These are phyloP conservation scores for Leptographium radiaticola DNA, from an alignment of 2,329 filamentous ascomycete genomes.

Conservation along the genomic window DNA sequence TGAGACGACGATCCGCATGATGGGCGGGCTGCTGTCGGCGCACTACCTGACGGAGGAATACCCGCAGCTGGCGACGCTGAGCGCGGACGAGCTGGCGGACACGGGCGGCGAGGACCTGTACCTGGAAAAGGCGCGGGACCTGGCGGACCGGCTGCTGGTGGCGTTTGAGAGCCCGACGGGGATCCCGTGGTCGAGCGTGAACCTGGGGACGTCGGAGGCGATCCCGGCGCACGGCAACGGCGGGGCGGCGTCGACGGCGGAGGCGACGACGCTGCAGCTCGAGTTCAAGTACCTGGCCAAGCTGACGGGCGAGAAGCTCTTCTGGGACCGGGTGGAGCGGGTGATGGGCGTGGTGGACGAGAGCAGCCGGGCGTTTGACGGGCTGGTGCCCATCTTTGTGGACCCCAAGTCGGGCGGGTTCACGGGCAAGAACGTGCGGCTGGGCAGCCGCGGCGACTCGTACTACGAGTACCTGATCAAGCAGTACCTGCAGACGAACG, in stretches of 20 bases:
- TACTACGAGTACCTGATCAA: conserved; percentile 99
- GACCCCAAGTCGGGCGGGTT: conserved; percentile 69
- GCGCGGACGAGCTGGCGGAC: conserved; percentile 54
- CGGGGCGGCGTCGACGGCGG: conserved; percentile 85
- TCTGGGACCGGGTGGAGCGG: conserved; percentile 84
- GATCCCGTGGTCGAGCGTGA: conserved; percentile 81
- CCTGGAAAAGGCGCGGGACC: conserved; percentile 86
- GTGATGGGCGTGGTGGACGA: conserved; percentile 86
- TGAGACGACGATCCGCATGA: conserved; percentile 95
- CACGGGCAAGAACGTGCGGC: conserved; percentile 70
- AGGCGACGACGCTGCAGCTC: conserved; percentile 82
- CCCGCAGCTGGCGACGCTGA: conserved; percentile 63
- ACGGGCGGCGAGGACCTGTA: conserved; percentile 78
- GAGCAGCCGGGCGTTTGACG: conserved; percentile 63
- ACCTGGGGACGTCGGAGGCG: conserved; percentile 63
- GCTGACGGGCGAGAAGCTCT: conserved; percentile 80
- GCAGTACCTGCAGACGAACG: conserved; percentile 88
- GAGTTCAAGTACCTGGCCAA: conserved; percentile 97
- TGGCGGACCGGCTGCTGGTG: conserved; percentile 74
- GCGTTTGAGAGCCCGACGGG: conserved; percentile 83
- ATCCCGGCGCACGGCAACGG: conserved; percentile 71
- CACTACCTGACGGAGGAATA: conserved; percentile 85
- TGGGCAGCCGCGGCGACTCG: conserved; percentile 89
- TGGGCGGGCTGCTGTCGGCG: conserved; percentile 82
- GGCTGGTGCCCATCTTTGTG: conserved; percentile 85